Percentiles rank a stretch among this genome's conserved stretches.
Evolutionary conservation across 2,329 filamentous ascomycete genomes (phyloP).

Genomic region (Escovopsis weberi): DNA sequence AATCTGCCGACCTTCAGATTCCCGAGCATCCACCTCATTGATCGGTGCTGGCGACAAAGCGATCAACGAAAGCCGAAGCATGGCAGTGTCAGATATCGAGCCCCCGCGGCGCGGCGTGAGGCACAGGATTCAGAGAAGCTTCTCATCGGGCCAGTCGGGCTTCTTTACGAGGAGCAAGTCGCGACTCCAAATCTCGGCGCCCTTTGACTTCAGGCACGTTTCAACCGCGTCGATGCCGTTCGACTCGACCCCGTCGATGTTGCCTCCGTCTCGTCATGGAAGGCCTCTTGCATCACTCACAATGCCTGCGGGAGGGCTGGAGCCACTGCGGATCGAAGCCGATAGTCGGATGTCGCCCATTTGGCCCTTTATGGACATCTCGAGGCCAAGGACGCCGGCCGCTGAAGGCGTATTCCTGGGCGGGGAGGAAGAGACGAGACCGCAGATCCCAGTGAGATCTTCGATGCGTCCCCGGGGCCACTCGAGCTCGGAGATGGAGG

Average conservation of each 20-base stretch:
- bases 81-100: conserved; percentile 11
- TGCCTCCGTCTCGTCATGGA: conserved; percentile 3
- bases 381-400: conserved; percentile 23
- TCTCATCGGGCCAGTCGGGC: conserved; percentile 22
- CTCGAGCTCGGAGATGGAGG: conserved; percentile 33
- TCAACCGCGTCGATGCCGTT: conserved; percentile 31
- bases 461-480: conserved; percentile 25
- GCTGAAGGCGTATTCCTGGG: conserved; percentile 11
- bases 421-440: conserved; percentile 13
- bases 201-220: conserved; percentile 46
- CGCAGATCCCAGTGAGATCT: conserved; percentile 29
- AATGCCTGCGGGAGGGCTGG: conserved; percentile 36
- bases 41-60: conserved; percentile 16
- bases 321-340: conserved; percentile 29
- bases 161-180: conserved; percentile 33
- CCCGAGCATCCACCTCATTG: not conserved
- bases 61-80: conserved; percentile 13
- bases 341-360: conserved; percentile 37
- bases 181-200: conserved; percentile 41
- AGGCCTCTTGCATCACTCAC: conserved; percentile 14
- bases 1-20: conserved; percentile 16
- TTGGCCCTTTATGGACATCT: conserved; percentile 33
- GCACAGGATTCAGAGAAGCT: conserved; percentile 10
- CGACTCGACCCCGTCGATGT: not conserved
- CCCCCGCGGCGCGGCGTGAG: conserved; percentile 8